Evolutionary conservation across 495 filamentous ascomycete species (phyloP), one percentile per base, ranked within the genome.

Genomic region (Chaetomium fimeti): DNA sequence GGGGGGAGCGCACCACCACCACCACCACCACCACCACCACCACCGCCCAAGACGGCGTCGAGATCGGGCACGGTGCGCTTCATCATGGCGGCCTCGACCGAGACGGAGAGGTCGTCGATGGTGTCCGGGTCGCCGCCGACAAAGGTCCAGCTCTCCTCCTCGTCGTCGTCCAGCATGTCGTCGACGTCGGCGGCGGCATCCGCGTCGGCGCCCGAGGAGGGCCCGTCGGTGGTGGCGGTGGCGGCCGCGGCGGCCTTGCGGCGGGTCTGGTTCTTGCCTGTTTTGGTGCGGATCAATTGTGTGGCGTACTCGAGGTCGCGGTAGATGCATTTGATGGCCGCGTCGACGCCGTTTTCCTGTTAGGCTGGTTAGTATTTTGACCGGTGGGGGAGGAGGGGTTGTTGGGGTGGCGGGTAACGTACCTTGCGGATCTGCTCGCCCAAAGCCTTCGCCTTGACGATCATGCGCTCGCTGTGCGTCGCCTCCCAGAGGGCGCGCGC

Each of bases 261-360:
- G 83, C 67, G 88, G 83, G 53, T 83, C 77, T 66, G 69, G 57
- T 79, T 77, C 74, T 79, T 81, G 63, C 80, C 79, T 36, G 74
- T 60, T 62, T 81, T 81, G 54, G 78, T 72, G 73, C 89, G 90
- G 76, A 96, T 89, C 58, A 97, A 79, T 22, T 88, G 89, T 73
- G 87, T 90, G n/a, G 94, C 95, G 64, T 98, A 97, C 71, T 98
- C 94, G 47, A 98, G 82, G 73, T 98, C 94, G 12, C 94, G 88
- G 74, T 97, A 98, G 59, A 98, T 91, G 60, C 88, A 87, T 72
- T 98, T 91, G 65, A 98, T 91, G 12, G 95, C 94, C 18, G 82
- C 89, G 16, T 87, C 88, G 47, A 97, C 91, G 18, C 94, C 94
- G 68, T 93, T 85, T 75, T 98, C 94, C 90, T 95, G 64, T 59